Base-by-base conservation (phyloP, 202 grass and related monocot species). In the Eragrostis tef region DNA sequence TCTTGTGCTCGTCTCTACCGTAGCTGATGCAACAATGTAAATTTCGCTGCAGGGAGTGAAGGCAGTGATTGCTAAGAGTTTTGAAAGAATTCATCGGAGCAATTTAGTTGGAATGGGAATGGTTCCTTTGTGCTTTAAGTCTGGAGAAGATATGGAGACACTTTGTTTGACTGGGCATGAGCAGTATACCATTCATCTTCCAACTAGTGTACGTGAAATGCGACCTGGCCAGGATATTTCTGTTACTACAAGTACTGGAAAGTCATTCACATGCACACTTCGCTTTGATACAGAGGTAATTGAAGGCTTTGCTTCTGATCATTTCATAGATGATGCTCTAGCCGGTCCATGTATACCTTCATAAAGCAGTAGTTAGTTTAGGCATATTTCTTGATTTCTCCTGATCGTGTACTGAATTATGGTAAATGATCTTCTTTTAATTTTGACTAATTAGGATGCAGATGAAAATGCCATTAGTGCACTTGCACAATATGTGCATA, bases 101-200 rank as follows among this genome's bases (percentile, higher is more conserved):
- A 96, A 96, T 84, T 83, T 93, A 84, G 90, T 93, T 3, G 83
- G 93, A 11, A 91, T 92, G 90, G 87, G 88, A 77, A 84, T 96
- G 12, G 75, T 90, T 51, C 89, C 90, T 13, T 24, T 92, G 12
- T 95, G 83, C 71, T 95, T 90, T 50, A 92, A 88, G 75, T 17
- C 68, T 43, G 90, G 88, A 54, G 88, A 92, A 45, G 93, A 90
- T 80, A 87, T 89, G 41, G 81, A 90, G 2, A 84, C 90, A 34
- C 81, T 93, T 15, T 88, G 93, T 43, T 87, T 96, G 29, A 96
- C 86, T 36, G 86, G 90, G 14, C 83, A 83, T 80, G 90, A 96
- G 51, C 71, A 71, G 29, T 89, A 89, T 64, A 96, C 70, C 1
- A 87, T 93, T 51, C 68, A 89, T 47, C 86, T 90, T 79, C 88